Percentiles rank a stretch among this genome's conserved stretches.
phyloP scores from a whole-genome alignment of 148 eudicot species.

The Cornus controversa region DNA sequence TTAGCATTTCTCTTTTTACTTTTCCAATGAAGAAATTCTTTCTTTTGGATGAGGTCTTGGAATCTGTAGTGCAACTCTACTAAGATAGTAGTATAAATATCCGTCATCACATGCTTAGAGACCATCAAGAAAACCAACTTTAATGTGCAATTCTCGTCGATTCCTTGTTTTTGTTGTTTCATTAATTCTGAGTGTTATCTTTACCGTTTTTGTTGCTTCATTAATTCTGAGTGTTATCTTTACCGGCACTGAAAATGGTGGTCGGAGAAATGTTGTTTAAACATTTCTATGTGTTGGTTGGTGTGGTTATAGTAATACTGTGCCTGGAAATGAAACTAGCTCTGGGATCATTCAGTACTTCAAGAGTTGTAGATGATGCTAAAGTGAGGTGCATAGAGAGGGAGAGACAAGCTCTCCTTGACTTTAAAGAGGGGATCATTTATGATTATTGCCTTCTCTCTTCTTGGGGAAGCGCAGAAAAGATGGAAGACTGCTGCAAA shows the following conservation, averaged over 20 bases:
- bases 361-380: background rate
- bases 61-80: too few species aligned
- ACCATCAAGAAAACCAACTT: too few species aligned
- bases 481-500: constrained; percentile 6
- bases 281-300: background rate
- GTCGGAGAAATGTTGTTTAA: background rate
- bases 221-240: too few species aligned
- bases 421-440: constrained; percentile 14
- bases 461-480: constrained; percentile 8
- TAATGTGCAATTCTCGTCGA: too few species aligned
- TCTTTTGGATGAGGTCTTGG: too few species aligned
- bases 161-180: too few species aligned
- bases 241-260: too few species aligned
- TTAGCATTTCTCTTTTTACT: too few species aligned
- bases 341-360: background rate
- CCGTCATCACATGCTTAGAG: background rate
- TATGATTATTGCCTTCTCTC: constrained; percentile 9
- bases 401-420: constrained; percentile 25
- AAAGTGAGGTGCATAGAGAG: constrained; percentile 10
- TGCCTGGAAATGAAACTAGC: background rate
- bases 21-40: too few species aligned
- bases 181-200: too few species aligned
- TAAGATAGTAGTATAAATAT: too few species aligned
- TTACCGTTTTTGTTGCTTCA: too few species aligned
- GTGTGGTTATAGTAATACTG: background rate